Percentiles rank a stretch among this genome's conserved stretches.
phyloP scores from a whole-genome alignment of 345 rosid species.

The Nasturtium officinale region DNA sequence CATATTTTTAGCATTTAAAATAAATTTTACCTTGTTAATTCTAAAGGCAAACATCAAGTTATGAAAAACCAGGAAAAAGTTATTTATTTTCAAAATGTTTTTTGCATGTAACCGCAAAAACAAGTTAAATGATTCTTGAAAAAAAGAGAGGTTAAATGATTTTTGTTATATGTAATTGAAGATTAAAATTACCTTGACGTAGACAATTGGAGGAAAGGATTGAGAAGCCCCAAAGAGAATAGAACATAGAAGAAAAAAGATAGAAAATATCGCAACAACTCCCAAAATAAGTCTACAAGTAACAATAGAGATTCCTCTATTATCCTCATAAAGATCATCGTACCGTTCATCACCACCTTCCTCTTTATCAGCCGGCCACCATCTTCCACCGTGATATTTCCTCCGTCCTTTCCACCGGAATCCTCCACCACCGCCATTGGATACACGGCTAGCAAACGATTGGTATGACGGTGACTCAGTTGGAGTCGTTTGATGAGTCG shows the following conservation, averaged over 20 bases:
- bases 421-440: slow-evolving; percentile 48
- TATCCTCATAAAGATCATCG: slow-evolving; percentile 36
- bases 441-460: slow-evolving; percentile 67
- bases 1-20: not conserved
- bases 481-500: slow-evolving; percentile 53
- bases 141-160: not conserved
- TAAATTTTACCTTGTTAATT: not conserved
- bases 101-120: not conserved
- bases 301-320: slow-evolving; percentile 43
- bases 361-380: slow-evolving; percentile 56
- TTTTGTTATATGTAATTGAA: not conserved
- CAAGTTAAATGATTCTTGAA: not conserved
- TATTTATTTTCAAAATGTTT: not conserved
- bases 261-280: slow-evolving; percentile 44
- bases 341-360: slow-evolving; percentile 36
- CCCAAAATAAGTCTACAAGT: slow-evolving; percentile 64
- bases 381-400: slow-evolving; percentile 52
- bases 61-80: not conserved
- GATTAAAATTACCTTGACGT: slow-evolving; percentile 59
- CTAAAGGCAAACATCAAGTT: not conserved
- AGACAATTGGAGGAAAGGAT: slow-evolving; percentile 54
- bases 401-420: slow-evolving; percentile 56
- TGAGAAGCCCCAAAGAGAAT: slow-evolving; percentile 75
- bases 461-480: slow-evolving; percentile 82
- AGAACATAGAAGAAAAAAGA: slow-evolving; percentile 63